These are phyloP conservation scores for Suillus plorans DNA, from an alignment of 768 basidiomycete genomes.

Conservation along the genomic window DNA sequence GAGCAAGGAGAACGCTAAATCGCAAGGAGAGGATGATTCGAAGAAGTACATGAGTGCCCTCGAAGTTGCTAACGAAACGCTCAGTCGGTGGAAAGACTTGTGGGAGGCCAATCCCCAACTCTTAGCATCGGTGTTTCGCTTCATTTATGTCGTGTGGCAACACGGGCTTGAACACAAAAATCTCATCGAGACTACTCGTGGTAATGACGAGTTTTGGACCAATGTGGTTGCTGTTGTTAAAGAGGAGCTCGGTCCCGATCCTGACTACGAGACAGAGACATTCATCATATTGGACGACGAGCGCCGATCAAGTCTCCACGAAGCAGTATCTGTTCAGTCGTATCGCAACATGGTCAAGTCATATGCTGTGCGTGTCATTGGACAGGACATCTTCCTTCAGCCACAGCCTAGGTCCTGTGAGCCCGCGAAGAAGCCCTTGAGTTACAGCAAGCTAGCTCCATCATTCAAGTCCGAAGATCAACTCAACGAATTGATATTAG, in stretches of 20 bases:
- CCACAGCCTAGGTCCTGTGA: constrained; percentile 39
- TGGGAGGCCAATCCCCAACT: constrained; percentile 80
- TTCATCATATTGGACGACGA: constrained; percentile 38
- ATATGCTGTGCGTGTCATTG: constrained; percentile 70
- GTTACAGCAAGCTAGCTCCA: constrained; percentile 56
- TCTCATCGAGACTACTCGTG: constrained; percentile 54
- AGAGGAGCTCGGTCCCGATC: constrained; percentile 71
- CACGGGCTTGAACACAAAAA: constrained; percentile 72
- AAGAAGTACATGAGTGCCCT: constrained; percentile 56
- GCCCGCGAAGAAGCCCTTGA: constrained; percentile 50
- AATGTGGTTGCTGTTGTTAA: constrained; percentile 61
- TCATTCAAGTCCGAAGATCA: constrained; percentile 63
- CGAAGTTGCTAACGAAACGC: constrained; percentile 61
- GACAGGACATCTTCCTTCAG: constrained; percentile 70
- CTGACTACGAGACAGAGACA: constrained; percentile 61
- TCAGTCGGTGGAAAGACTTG: constrained; percentile 68
- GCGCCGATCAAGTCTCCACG: constrained; percentile 55
- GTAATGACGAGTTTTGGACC: constrained; percentile 67
- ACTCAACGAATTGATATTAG: constrained; percentile 62
- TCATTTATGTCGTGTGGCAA: constrained; percentile 78
- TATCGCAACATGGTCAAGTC: constrained; percentile 74
- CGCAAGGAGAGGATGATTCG: constrained; percentile 19
- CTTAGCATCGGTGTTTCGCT: constrained; percentile 70
- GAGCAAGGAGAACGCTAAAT: constrained; percentile 35
- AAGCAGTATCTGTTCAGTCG: constrained; percentile 58